Evolutionary conservation across 2,329 filamentous ascomycete species (phyloP), one percentile per base, ranked within the genome.

Genomic region (Diplodia corticola): DNA sequence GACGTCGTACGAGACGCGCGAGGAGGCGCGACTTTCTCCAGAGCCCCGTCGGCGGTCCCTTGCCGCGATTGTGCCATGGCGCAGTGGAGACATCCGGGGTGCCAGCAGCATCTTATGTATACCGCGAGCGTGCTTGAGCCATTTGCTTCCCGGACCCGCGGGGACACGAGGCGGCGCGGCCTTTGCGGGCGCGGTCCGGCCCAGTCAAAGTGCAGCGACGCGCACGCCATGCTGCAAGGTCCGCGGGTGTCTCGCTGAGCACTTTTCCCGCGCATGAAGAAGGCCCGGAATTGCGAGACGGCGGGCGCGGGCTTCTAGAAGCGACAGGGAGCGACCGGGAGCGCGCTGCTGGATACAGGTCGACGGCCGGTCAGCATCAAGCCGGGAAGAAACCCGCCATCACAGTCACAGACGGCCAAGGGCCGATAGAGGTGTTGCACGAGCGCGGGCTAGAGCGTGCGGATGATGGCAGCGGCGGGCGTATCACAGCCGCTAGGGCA

Each of bases 261-360:
- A 50, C 15, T 49, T 61, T 61, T 61, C 57, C 40, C 44, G 44
- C 35, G 57, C 57, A 61, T 61, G 57, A 61, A 61, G 57, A 61
- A 35, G 57, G 57, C 57, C 57, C 57, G 50, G 12, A 49, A 61
- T 61, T 61, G 57, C 57, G 57, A 61, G 57, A 61, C 57, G 48
- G 40, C 40, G 44, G 20, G 4, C 6, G 12, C 22, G 28, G 57
- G 57, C 57, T 61, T 61, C 57, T 61, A 61, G 57, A 61, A 61
- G 57, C 57, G 40, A 30, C 44, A 59, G 46, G 54, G 37, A 59
- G 53, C 53, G 10, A n/a, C n/a, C n/a, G n/a, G n/a, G n/a, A n/a
- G n/a, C n/a, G 28, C 30, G 54, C 44, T 60, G 55, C 48, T 46
- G 55, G 55, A 60, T 37, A n/a, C n/a, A n/a, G n/a, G n/a, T n/a